A percentile compares a stretch with the other conserved stretches of the same genome.
Evolutionary conservation across 257 asterid genomes (phyloP).

Genomic region (Nicotiana noctiflora): DNA sequence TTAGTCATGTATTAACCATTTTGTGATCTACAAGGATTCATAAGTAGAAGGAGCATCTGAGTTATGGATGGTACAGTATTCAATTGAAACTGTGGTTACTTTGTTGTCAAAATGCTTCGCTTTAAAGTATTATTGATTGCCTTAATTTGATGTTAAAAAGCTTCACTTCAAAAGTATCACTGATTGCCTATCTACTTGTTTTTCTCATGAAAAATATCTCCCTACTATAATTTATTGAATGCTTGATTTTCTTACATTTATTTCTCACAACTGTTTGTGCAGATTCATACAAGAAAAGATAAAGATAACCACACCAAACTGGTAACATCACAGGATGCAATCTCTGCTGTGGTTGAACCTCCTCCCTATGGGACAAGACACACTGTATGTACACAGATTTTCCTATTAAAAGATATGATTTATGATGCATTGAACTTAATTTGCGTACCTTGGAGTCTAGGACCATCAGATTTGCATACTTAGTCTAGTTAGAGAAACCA

Average conservation of each 20-base stretch:
- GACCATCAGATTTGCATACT: neutral
- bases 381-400: conserved; percentile 42
- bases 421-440: neutral
- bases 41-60: neutral
- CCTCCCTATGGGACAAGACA: conserved; percentile 74
- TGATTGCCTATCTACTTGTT: neutral
- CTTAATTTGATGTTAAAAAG: neutral
- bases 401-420: neutral
- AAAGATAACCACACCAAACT: conserved; percentile 27
- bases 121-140: neutral
- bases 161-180: neutral
- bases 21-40: neutral
- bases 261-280: conserved; percentile 23
- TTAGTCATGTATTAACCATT: neutral
- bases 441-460: neutral
- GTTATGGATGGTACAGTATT: neutral
- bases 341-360: conserved; percentile 55
- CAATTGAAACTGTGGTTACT: neutral
- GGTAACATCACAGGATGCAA: conserved; percentile 34
- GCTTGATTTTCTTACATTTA: conserved; percentile 9
- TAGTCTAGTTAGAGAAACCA: neutral
- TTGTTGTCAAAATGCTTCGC: neutral
- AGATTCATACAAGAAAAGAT: conserved; percentile 81
- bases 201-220: neutral
- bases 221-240: neutral